These are phyloP conservation scores for Penicillium simplicissimum DNA, from an alignment of 495 filamentous ascomycete genomes.

Conservation along the genomic window DNA sequence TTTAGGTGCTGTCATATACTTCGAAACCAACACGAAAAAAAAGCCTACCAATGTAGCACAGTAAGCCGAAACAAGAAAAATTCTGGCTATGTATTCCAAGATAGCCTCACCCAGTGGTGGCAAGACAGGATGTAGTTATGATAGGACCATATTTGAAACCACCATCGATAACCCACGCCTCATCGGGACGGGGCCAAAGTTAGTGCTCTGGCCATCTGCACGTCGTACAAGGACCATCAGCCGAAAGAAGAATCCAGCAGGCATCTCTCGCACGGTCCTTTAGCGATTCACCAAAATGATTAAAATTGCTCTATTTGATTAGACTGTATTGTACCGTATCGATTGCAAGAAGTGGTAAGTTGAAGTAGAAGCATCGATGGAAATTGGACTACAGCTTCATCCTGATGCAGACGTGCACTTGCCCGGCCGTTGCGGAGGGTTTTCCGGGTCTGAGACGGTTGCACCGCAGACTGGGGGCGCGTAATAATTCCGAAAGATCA, in stretches of 20 bases:
- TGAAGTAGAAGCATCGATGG: neutral
- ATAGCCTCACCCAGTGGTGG: neutral
- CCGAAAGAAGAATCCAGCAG: slow-evolving; percentile 13
- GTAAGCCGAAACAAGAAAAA: neutral
- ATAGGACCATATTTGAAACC: neutral
- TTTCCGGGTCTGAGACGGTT: slow-evolving; percentile 20
- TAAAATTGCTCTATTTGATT: neutral
- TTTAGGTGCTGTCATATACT: neutral
- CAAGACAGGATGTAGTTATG: neutral
- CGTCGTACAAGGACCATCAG: slow-evolving; percentile 23
- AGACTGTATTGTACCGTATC: neutral
- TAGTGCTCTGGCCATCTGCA: slow-evolving; percentile 15
- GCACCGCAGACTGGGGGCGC: slow-evolving; percentile 18
- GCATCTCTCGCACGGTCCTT: slow-evolving; percentile 8
- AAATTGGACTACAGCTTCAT: neutral
- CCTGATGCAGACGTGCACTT: neutral
- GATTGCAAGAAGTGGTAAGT: neutral
- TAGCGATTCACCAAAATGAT: neutral
- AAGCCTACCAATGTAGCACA: neutral
- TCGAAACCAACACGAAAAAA: neutral
- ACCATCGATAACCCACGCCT: slow-evolving; percentile 6
- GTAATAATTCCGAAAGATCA: slow-evolving; percentile 9
- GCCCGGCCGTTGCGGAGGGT: slow-evolving; percentile 21
- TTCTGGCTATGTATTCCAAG: neutral
- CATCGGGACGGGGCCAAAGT: slow-evolving; percentile 2